phyloP scores from a whole-genome alignment of 805 yeast genomes.

The Metschnikowia kofuensis region DNA sequence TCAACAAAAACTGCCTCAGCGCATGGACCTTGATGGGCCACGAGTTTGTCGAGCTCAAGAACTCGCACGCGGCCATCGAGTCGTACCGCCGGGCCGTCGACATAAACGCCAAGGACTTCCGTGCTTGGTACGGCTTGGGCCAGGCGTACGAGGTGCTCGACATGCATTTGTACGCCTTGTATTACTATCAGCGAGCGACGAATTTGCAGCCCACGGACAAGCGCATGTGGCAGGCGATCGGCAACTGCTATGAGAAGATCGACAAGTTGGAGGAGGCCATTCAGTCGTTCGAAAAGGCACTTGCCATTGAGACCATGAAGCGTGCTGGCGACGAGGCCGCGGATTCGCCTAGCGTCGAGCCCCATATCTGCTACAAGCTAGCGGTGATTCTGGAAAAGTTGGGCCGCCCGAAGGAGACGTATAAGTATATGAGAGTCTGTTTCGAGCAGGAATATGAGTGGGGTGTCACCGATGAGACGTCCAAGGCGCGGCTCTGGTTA shows the following conservation, averaged over 20 bases:
- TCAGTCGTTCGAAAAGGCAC: constrained; percentile 77
- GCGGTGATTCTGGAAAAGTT: constrained; percentile 64
- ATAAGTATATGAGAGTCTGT: constrained; percentile 63
- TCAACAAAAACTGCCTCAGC: constrained; percentile 74
- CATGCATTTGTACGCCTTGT: constrained; percentile 88
- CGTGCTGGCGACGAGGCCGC: constrained; percentile 18
- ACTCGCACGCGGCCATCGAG: constrained; percentile 96
- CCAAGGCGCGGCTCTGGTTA: constrained; percentile 83
- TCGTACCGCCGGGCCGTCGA: constrained; percentile 92
- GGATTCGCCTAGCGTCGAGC: constrained; percentile 43
- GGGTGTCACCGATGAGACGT: constrained; percentile 68
- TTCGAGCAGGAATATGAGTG: constrained; percentile 61
- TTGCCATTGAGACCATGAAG: constrained; percentile 45
- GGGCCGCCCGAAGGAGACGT: constrained; percentile 52
- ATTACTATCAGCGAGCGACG: constrained; percentile 90
- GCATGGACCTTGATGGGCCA: constrained; percentile 99
- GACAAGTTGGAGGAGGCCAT: constrained; percentile 70
- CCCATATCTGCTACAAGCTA: constrained; percentile 58
- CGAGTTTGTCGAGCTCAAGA: constrained; percentile 93
- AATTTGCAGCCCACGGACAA: constrained; percentile 83
- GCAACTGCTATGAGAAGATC: constrained; percentile 80
- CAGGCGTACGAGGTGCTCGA: constrained; percentile 97
- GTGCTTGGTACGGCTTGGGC: constrained; percentile 98
- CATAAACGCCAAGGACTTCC: constrained; percentile 79
- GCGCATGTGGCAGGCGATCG: constrained; percentile 96